phyloP scores from a whole-genome alignment of 2,329 filamentous ascomycete species.

The Botryotinia convoluta region DNA sequence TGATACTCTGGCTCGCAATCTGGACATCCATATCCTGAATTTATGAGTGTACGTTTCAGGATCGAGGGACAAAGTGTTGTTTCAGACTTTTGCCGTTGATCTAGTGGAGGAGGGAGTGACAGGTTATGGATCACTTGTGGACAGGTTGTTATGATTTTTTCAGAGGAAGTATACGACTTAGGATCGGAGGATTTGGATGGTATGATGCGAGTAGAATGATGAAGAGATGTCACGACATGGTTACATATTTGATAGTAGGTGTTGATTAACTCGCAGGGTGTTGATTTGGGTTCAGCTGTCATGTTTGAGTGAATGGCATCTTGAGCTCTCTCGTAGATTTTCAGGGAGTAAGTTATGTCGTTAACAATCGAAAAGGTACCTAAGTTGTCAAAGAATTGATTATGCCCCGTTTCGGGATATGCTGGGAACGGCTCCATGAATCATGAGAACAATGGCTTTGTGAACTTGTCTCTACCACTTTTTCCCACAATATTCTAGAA shows the following conservation, averaged over 20 bases:
- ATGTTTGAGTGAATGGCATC: not conserved
- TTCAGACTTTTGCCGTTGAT: not conserved
- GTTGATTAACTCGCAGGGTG: not conserved
- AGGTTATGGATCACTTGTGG: constrained; percentile 12
- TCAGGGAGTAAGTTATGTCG: no score
- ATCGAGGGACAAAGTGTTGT: not conserved
- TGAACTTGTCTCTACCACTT: not conserved
- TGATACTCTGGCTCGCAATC: constrained; percentile 18
- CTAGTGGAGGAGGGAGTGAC: constrained; percentile 8
- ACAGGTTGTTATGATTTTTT: constrained; percentile 2
- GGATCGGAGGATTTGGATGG: not conserved
- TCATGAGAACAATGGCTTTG: constrained; percentile 4
- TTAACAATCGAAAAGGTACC: not conserved
- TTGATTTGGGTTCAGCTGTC: not conserved
- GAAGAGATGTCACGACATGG: constrained; percentile 12
- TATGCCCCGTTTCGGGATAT: not conserved
- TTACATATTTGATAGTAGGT: constrained; percentile 17
- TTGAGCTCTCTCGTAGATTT: not conserved
- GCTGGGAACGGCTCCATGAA: not conserved
- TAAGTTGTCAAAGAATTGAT: constrained; percentile 1
- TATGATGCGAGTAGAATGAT: not conserved
- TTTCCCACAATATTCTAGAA: not conserved
- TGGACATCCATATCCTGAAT: constrained; percentile 16
- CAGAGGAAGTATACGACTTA: not conserved
- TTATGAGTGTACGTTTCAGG: not conserved